Evolutionary conservation across 352 stramenopile species (phyloP).

Genomic region (Phytophthora ramorum): DNA sequence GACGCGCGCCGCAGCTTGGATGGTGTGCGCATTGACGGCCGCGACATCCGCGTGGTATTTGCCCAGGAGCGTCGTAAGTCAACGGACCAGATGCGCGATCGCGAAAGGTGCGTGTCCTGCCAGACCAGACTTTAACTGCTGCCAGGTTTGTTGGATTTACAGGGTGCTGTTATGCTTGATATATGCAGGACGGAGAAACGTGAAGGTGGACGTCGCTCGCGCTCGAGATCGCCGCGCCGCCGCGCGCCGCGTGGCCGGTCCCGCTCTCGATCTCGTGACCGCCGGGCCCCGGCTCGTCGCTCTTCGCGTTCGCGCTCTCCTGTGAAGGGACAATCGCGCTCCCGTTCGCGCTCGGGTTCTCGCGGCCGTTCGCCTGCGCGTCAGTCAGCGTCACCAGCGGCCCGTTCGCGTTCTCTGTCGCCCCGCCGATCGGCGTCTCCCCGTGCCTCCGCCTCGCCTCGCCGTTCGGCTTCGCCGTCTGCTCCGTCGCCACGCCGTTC

Average conservation of each 20-base stretch:
- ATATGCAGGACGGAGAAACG: conserved; percentile 41
- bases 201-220: conserved; percentile 37
- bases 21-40: conserved; percentile 91
- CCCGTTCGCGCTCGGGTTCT: conserved; percentile 46
- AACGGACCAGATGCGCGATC: conserved; percentile 94
- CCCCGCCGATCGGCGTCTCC: conserved; percentile 42
- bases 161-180: neutral
- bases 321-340: conserved; percentile 53
- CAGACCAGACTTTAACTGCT: neutral
- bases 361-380: conserved; percentile 50
- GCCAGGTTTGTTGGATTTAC: neutral
- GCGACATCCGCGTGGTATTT: conserved; percentile 95
- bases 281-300: conserved; percentile 44
- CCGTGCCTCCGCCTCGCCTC: conserved; percentile 27
- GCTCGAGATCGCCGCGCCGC: conserved; percentile 44
- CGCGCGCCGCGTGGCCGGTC: conserved; percentile 40
- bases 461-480: conserved; percentile 21
- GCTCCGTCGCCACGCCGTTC: conserved; percentile 45
- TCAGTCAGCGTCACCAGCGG: conserved; percentile 18
- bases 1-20: conserved; percentile 93
- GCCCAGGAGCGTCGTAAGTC: conserved; percentile 97
- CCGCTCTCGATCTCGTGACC: conserved; percentile 63
- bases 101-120: conserved; percentile 55
- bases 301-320: conserved; percentile 62
- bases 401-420: conserved; percentile 40